Base-by-base conservation (phyloP, 176 grass and related monocot genomes). In the Pontederia crassipes region DNA sequence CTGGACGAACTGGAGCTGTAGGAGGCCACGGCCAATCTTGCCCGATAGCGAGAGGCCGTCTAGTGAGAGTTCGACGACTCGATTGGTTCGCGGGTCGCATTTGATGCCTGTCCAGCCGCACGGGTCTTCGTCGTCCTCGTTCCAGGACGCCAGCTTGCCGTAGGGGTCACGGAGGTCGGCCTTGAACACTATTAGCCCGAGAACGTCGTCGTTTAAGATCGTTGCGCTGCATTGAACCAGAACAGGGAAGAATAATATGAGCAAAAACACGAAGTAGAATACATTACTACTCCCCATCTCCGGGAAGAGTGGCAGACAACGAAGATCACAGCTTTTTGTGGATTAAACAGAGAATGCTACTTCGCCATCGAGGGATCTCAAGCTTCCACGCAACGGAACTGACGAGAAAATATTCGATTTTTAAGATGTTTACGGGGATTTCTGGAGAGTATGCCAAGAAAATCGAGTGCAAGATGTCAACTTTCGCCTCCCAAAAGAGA, bases 181-280 rank as follows among this genome's bases (percentile, higher is more conserved):
- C 72, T 97, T 97, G 84, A 97, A 97, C 47, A 91, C 92, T 17
- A 97, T 89, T 63, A 97, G 70, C 13, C 87, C 92, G 28, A 97
- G 92, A 45, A 91, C 92, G 55, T 97, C 92, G 75, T 90, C 87
- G 79, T 85, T 97, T 9, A 97, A 72, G 52, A 64, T 70, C 40
- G 46, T 28, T 1, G 27, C 63, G 32, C 32, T 7, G 7, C 59
- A 72, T 66, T 58, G 10, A 8, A 60, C 74, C 29, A 35, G 18
- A 58, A 74, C 54, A 18, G 54, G 50, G 55, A 72, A 58, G 52
- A 90, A 76, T 0, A 85, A 51, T 24, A 24, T 24, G 11, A 73
- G 63, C 24, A 59, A 28, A 12, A 27, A 59, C 57, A 27, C 10
- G 4, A 59, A 12, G 57, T 7, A 11, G 8, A 59, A 59, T 2